Percentiles rank a stretch among this genome's conserved stretches.
phyloP scores from a whole-genome alignment of 768 basidiomycete species.

The Goffeauzyma gilvescens region DNA sequence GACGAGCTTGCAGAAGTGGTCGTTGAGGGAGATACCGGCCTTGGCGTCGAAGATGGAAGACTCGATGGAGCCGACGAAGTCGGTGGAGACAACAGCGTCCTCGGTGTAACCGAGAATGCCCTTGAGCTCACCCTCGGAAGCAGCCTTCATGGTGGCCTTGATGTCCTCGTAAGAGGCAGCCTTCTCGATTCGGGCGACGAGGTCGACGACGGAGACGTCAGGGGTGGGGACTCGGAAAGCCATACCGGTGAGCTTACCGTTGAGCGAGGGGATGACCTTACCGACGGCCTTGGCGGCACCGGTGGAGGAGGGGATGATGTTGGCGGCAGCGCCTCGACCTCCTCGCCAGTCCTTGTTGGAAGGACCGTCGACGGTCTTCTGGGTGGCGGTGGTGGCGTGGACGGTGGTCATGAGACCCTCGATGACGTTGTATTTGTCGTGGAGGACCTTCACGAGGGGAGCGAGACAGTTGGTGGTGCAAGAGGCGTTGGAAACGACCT shows the following conservation, averaged over 20 bases:
- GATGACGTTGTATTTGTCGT: constrained; percentile 90
- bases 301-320: constrained; percentile 98
- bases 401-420: constrained; percentile 99
- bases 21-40: constrained; percentile 81
- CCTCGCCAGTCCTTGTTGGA: constrained; percentile 44
- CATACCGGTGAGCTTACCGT: constrained; percentile 93
- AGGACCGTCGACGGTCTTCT: constrained; percentile 48
- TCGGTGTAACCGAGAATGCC: constrained; percentile 55
- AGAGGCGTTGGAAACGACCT: constrained; percentile 88
- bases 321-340: constrained; percentile 72
- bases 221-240: constrained; percentile 92
- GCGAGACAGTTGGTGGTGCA: constrained; percentile 99
- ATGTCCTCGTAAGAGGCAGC: constrained; percentile 69
- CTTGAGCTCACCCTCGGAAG: constrained; percentile 45
- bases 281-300: constrained; percentile 98
- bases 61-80: constrained; percentile 58
- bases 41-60: constrained; percentile 86
- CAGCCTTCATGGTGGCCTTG: constrained; percentile 64
- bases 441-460: constrained; percentile 91
- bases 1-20: constrained; percentile 88
- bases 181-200: constrained; percentile 82
- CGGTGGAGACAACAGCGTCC: constrained; percentile 79
- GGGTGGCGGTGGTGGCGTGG: constrained; percentile 84
- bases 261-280: constrained; percentile 87
- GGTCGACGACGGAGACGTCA: constrained; percentile 95